Evolutionary conservation across 2,329 filamentous ascomycete species (phyloP).

Genomic region (Colletotrichum salicis): DNA sequence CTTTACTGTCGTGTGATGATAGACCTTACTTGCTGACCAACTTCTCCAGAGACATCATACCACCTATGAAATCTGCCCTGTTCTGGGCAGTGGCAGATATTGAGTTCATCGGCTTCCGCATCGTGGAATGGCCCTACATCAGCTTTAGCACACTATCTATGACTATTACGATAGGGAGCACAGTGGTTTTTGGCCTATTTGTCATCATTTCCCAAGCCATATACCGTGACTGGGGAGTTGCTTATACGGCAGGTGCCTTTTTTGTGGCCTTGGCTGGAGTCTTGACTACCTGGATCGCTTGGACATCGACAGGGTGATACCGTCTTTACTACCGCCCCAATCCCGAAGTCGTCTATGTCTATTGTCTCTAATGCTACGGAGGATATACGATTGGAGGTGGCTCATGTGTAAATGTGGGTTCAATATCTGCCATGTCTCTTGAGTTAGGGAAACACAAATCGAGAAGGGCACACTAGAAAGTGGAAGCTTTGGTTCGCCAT

Average conservation of each 20-base stretch:
- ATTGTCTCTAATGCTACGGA: too few relatives aligned
- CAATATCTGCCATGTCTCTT: too few relatives aligned
- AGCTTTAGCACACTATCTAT: background rate
- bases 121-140: background rate
- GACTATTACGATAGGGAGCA: fast-evolving
- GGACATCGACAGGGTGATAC: background rate
- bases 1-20: background rate
- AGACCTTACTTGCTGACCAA: background rate
- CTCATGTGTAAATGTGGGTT: too few relatives aligned
- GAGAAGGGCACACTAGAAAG: too few relatives aligned
- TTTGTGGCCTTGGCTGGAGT: conserved; percentile 7
- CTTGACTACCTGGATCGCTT: background rate
- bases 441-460: too few relatives aligned
- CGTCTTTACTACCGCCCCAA: too few relatives aligned
- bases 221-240: conserved; percentile 4
- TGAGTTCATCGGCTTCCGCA: background rate
- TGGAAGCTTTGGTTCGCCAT: too few relatives aligned
- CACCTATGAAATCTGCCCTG: too few relatives aligned
- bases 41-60: background rate
- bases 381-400: too few relatives aligned
- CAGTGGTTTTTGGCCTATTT: fast-evolving
- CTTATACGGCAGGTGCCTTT: conserved; percentile 17
- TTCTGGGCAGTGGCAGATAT: background rate
- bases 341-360: too few relatives aligned
- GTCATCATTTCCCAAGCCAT: background rate